Conservation (phyloP, 257 asterid species). For the Osmanthus fragrans region DNA sequence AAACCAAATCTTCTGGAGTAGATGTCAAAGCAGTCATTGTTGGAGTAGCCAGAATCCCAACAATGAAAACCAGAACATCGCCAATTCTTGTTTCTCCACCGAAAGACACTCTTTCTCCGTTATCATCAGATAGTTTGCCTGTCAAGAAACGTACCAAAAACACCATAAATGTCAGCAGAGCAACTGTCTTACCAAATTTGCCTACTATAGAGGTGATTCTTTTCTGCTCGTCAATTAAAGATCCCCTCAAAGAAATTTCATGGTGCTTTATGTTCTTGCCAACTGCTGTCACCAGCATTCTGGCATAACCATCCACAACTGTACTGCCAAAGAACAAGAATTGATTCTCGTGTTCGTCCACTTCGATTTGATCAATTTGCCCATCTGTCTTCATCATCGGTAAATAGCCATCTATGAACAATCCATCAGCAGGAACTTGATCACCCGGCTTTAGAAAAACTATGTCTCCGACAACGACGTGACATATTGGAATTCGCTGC, state of each 20-base stretch:
- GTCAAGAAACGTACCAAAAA: conserved; percentile 19
- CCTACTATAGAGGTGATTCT: neutral
- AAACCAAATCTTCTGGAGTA: conserved; percentile 17
- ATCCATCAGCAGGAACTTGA: conserved; percentile 52
- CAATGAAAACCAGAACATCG: conserved; percentile 8
- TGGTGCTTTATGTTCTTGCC: conserved; percentile 34
- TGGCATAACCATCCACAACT: conserved; percentile 45
- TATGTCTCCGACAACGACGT: conserved; percentile 48
- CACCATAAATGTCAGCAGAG: conserved; percentile 11
- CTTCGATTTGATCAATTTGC: conserved; percentile 38
- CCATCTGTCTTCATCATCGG: conserved; percentile 45
- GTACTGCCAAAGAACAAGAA: conserved; percentile 45
- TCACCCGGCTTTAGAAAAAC: conserved; percentile 50
- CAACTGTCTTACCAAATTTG: conserved; percentile 6
- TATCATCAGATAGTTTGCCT: neutral
- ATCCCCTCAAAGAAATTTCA: neutral
- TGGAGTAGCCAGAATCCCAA: conserved; percentile 23
- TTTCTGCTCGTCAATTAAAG: conserved; percentile 4
- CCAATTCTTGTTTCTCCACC: conserved; percentile 11
- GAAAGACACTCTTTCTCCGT: neutral
- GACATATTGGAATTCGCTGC: conserved; percentile 31
- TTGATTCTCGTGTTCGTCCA: conserved; percentile 32
- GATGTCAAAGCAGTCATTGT: conserved; percentile 27
- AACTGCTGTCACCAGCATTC: conserved; percentile 46
- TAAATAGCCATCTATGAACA: conserved; percentile 41